These are phyloP conservation scores for Gillenia trifoliata DNA, from an alignment of 306 rosid genomes.

Conservation along the genomic window DNA sequence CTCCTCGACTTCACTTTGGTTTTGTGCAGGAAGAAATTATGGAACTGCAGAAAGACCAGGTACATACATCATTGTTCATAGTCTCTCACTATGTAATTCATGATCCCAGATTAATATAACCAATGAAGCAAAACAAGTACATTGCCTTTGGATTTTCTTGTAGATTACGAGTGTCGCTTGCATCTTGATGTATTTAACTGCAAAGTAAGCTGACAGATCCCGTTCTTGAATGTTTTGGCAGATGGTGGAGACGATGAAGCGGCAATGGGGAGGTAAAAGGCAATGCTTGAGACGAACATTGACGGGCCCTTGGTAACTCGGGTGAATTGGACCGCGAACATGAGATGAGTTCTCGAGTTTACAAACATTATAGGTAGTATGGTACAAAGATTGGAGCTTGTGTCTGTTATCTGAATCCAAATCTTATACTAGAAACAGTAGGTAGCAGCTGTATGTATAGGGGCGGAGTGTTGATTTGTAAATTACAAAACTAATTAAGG, in stretches of 20 bases:
- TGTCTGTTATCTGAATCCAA: conserved; percentile 24
- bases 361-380: conserved; percentile 13
- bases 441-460: conserved; percentile 39
- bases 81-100: not conserved
- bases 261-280: conserved; percentile 40
- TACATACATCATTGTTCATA: conserved; percentile 20
- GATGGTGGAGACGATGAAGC: conserved; percentile 39
- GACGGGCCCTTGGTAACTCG: conserved; percentile 82
- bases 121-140: not conserved
- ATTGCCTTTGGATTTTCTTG: not conserved
- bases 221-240: conserved; percentile 24
- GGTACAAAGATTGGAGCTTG: conserved; percentile 31
- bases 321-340: conserved; percentile 14
- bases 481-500: conserved; percentile 18
- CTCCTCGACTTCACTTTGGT: conserved; percentile 22
- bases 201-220: not conserved
- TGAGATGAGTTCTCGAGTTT: not conserved
- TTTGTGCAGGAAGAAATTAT: conserved; percentile 52
- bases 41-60: conserved; percentile 75
- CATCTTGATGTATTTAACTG: too few species aligned
- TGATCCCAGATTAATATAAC: not conserved
- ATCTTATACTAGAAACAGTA: conserved; percentile 21
- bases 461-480: conserved; percentile 44
- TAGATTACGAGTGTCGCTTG: not conserved
- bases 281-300: conserved; percentile 76